phyloP scores from a whole-genome alignment of 192 early-diverging fungal species.

The Entophlyctis helioformis region DNA sequence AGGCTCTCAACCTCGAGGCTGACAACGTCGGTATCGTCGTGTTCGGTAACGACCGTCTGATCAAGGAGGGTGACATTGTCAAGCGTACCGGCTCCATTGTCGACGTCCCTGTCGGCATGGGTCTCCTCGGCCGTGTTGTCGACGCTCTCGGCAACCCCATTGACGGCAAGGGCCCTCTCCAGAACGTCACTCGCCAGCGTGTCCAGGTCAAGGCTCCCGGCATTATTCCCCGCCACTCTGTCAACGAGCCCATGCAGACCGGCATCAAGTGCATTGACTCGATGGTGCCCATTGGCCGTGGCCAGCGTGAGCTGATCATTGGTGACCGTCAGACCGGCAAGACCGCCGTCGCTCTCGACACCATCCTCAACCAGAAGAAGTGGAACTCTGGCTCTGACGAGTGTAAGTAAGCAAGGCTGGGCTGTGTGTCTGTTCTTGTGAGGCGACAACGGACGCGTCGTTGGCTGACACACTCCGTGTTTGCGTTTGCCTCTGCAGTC shows the following conservation, averaged over 20 bases:
- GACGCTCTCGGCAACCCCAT: slow-evolving; percentile 99
- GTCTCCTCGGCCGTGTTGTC: slow-evolving; percentile 94
- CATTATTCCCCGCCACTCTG: slow-evolving; percentile 98
- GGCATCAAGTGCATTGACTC: slow-evolving; percentile 99
- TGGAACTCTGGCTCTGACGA: slow-evolving; percentile 94
- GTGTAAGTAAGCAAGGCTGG: slow-evolving; percentile 10
- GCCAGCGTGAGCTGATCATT: slow-evolving; percentile 99
- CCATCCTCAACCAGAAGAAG: slow-evolving; percentile 99
- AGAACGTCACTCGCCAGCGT: slow-evolving; percentile 74
- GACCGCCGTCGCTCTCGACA: slow-evolving; percentile 97
- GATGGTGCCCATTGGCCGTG: slow-evolving; percentile 99
- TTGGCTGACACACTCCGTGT: neutral
- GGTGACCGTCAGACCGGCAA: slow-evolving; percentile 99
- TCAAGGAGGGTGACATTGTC: slow-evolving; percentile 99
- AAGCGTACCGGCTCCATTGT: slow-evolving; percentile 98
- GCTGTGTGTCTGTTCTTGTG: neutral
- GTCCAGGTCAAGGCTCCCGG: slow-evolving; percentile 99
- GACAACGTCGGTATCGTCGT: slow-evolving; percentile 99
- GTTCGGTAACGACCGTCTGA: slow-evolving; percentile 99
- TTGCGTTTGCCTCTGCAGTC: slow-evolving; percentile 17
- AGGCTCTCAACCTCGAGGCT: slow-evolving; percentile 98
- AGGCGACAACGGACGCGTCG: neutral
- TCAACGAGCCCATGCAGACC: slow-evolving; percentile 99
- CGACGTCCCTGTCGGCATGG: slow-evolving; percentile 93
- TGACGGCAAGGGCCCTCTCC: slow-evolving; percentile 95